Base-by-base conservation (phyloP, 805 yeast genomes). In the Candida loeiensis region DNA sequence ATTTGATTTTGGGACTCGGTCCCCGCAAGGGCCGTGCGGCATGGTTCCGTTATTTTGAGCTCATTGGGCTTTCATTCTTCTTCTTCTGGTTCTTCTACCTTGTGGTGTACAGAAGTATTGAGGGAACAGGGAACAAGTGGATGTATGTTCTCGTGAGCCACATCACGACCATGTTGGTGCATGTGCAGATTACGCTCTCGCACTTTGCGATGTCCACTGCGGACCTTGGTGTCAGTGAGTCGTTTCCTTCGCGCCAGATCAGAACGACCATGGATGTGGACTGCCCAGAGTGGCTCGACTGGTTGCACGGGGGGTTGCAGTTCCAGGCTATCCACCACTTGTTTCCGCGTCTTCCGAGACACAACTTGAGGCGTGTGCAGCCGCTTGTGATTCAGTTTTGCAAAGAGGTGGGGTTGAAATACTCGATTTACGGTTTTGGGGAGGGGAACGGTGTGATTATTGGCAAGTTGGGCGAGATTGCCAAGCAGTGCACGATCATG, bases 231-330 rank as follows among this genome's bases (percentile, higher is more conserved):
- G 74, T 78, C 6, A 74, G 82, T 31, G 96, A 88, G 58, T 73
- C 88, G 6, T 88, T 88, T 54, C 77, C 82, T 0, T 80, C 84
- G 45, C 74, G 93, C 47, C 96, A 88, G 62, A 56, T 88, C 2
- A 73, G 96, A 51, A 89, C 96, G 1, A 88, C 96, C 2, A 89
- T 88, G 96, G 96, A 88, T 57, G 95, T 88, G 24, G 91, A 84
- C 51, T 88, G 96, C 65, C 96, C 96, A 2, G 82, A 77, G 46
- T 88, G 96, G 96, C 71, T 88, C 36, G 96, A 88, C 58, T 89
- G 79, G 52, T 71, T 88, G 54, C 96, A 88, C 55, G 96, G 96
- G 6, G 96, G 96, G 0, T 72, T 88, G 40, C 96, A 88, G 60
- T 88, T 86, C 66, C 96, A 88, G 58, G 93, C 90, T 0, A 78